Percentiles rank a stretch among this genome's conserved stretches.
Conservation (phyloP, 208 protist species). For the Wallacemonas sp. region DNA sequence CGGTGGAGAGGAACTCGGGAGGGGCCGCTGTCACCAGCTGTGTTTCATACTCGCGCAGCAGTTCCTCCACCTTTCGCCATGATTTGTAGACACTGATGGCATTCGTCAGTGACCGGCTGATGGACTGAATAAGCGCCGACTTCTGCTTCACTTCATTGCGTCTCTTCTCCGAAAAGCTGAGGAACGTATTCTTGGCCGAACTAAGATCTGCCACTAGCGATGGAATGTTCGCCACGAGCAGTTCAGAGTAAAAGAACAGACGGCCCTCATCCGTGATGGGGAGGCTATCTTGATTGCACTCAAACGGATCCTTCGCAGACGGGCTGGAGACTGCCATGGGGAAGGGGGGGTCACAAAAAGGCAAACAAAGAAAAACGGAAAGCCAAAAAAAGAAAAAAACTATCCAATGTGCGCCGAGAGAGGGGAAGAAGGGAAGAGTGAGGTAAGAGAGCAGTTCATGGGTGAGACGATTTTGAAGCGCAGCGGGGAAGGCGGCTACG, state of each 20-base stretch:
- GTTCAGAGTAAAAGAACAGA: conserved; percentile 55
- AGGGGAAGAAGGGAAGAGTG: too few relatives aligned
- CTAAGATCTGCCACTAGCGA: conserved; percentile 54
- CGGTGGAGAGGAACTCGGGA: conserved; percentile 37
- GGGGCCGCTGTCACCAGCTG: conserved; percentile 38
- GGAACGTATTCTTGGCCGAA: conserved; percentile 67
- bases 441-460: too few relatives aligned
- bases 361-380: not conserved
- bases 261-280: conserved; percentile 28
- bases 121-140: conserved; percentile 44
- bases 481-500: too few relatives aligned
- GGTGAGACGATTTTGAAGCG: too few relatives aligned
- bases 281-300: not conserved
- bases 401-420: too few relatives aligned
- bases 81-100: conserved; percentile 13
- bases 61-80: conserved; percentile 24
- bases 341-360: not conserved
- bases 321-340: not conserved
- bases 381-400: not conserved
- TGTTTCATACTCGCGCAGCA: conserved; percentile 42
- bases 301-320: not conserved
- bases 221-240: conserved; percentile 66
- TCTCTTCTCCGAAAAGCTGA: conserved; percentile 66
- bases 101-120: conserved; percentile 44
- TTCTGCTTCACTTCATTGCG: conserved; percentile 75